Percentiles rank a stretch among this genome's conserved stretches.
These are phyloP conservation scores for Calophaca sinica DNA, from an alignment of 306 rosid genomes.

Conservation along the genomic window DNA sequence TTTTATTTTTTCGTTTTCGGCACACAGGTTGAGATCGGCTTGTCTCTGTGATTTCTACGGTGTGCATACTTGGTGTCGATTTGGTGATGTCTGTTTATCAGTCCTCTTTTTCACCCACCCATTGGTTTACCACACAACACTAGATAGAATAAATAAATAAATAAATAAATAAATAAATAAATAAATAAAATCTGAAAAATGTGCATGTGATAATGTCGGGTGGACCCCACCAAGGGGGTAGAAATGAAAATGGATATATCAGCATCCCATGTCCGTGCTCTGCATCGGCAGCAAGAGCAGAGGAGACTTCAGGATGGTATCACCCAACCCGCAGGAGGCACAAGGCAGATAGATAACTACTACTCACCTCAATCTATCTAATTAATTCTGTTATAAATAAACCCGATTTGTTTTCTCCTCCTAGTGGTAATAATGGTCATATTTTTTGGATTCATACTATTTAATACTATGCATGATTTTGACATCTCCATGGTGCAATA, in stretches of 20 bases:
- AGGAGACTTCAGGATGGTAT: constrained; percentile 47
- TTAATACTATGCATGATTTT: constrained; percentile 17
- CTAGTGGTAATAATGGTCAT: neutral
- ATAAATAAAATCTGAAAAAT: constrained; percentile 31
- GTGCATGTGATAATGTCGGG: constrained; percentile 64
- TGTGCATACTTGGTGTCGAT: too few species aligned
- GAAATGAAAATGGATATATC: constrained; percentile 45
- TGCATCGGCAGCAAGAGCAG: constrained; percentile 44
- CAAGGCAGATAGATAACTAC: constrained; percentile 23
- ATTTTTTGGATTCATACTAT: neutral
- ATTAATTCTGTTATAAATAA: neutral
- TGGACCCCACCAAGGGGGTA: constrained; percentile 45
- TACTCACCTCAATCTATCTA: neutral
- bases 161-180: neutral
- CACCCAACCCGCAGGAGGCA: constrained; percentile 39
- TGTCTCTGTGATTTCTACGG: too few species aligned
- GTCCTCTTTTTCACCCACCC: neutral
- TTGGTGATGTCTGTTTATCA: too few species aligned
- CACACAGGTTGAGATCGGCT: too few species aligned
- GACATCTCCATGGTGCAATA: constrained; percentile 45
- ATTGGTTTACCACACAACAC: constrained; percentile 25
- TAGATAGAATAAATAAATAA: neutral
- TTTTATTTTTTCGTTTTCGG: too few species aligned
- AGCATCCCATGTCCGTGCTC: constrained; percentile 53
- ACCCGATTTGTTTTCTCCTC: neutral